Conservation (phyloP, 2,329 filamentous ascomycete genomes). For the Fusarium sublunatum region DNA sequence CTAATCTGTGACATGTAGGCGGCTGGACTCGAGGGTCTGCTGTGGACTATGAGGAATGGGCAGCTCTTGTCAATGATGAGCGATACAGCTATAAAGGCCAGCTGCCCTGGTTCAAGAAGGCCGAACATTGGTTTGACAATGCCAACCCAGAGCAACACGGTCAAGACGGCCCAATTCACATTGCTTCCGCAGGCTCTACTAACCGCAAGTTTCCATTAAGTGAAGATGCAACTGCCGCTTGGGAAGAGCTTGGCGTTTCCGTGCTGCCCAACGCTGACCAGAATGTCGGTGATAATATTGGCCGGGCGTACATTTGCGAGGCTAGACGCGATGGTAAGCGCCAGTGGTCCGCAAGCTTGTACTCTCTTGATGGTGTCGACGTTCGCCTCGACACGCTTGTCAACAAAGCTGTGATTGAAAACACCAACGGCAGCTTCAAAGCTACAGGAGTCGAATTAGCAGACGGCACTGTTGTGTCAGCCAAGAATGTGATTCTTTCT, state of each 20-base stretch:
- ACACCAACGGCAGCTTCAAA: conserved; percentile 5
- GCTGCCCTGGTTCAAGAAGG: conserved; percentile 58
- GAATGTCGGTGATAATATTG: conserved; percentile 48
- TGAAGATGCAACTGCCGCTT: conserved; percentile 51
- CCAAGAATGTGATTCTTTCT: conserved; percentile 57
- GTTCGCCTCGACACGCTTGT: conserved; percentile 43
- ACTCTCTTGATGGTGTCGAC: conserved; percentile 44
- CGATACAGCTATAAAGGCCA: conserved; percentile 60
- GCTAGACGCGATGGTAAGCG: conserved; percentile 42
- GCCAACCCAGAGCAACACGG: conserved; percentile 52
- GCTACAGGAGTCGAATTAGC: conserved; percentile 47
- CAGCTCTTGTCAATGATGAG: conserved; percentile 48
- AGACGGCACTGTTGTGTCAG: conserved; percentile 42
- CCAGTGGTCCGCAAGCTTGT: conserved; percentile 40
- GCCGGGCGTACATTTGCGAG: conserved; percentile 49
- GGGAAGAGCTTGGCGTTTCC: conserved; percentile 55
- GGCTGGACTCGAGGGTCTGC: conserved; percentile 58
- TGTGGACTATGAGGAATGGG: conserved; percentile 60
- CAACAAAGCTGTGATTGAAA: conserved; percentile 33
- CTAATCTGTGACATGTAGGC: conserved; percentile 27
- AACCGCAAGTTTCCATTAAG: conserved; percentile 54
- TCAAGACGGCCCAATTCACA: conserved; percentile 52
- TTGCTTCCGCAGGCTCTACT: conserved; percentile 47
- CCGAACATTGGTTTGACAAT: conserved; percentile 49
- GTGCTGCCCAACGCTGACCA: conserved; percentile 44